Evolutionary conservation across 1,284 basidiomycete genomes (phyloP), one percentile per base, ranked within the genome.

Genomic region (Fomes fomentarius): DNA sequence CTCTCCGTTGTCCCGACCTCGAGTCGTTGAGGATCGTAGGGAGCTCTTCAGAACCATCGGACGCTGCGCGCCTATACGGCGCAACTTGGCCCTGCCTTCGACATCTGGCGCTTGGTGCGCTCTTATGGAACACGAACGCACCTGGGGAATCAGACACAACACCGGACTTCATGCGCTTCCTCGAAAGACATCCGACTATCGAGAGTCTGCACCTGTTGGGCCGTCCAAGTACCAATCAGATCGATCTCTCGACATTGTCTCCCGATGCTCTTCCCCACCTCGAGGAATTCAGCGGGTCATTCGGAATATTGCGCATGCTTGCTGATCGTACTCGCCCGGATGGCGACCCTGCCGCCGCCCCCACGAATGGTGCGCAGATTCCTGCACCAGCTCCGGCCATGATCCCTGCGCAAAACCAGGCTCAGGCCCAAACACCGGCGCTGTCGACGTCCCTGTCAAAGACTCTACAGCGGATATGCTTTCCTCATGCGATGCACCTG

Each of bases 401-500:
- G n/a, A n/a, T n/a, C 2, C 52, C 50, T 15, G 45, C 37, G 11
- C 50, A 47, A 31, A 58, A 46, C 39, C 45, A 25, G 42, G 21
- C 30, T 24, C 39, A 17, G n/a, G 60, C 61, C 22, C 44, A 50
- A 19, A 40, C 47, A 6, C 47, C 57, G 3, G 48, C 39, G 5
- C 41, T 26, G 12, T 37, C 39, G 21, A 43, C 71, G 66, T 54
- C 74, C 80, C 48, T 78, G 33, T 64, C 64, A 21, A 64, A 66
- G 50, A 67, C 67, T 17, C 57, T 74, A 25, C 48, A 76, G 45
- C 77, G 78, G 10, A 74, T 88, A 12, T 73, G 78, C 6, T 78
- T 90, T 56, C 77, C 82, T n/a, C 85, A 89, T 54, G 76, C 86
- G 1, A 77, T 90, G 59, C 72, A 80, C 46, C 81, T 87, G 3